Evolutionary conservation across 768 basidiomycete genomes (phyloP), one percentile per base, ranked within the genome.

Genomic region (Russula vinacea): DNA sequence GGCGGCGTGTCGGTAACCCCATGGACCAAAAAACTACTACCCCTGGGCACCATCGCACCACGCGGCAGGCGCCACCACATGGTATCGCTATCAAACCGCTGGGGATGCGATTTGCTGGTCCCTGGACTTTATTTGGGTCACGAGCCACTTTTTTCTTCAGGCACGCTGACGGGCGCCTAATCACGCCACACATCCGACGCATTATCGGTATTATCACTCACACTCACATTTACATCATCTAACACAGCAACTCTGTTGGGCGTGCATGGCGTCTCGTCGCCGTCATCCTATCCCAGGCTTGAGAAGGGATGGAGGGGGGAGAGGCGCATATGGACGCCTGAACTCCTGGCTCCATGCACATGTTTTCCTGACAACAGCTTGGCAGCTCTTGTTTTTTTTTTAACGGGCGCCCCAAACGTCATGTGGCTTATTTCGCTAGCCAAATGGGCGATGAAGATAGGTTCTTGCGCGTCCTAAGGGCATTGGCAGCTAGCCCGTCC

Each of bases 321-420:
- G n/a, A 19, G 1, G 24, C 13, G 35, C 5, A n/a, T 37, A 3
- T 14, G 42, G 44, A 13, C 39, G 26, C 19, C 10, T n/a, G 14
- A 22, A 22, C 14, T 16, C 49, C 29, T 2, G 29, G 5, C 29
- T 29, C 29, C 29, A 29, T 29, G n/a, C 10, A 35, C 6, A 10
- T 35, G 6, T 24, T 11, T 35, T 35, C 19, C 16, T 22, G 60
- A 44, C 22, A 35, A 24, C 33, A 26, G 5, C 7, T 29, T 32
- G n/a, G 7, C 11, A 55, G 10, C n/a, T 50, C 8, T 47, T 26
- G n/a, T 54, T 5, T 37, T 40, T 1, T 45, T 37, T 9, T 39
- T 29, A 33, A 0, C n/a, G 1, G 42, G 63, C 54, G n/a, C 63
- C 58, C 63, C 37, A 55, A 47, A 60, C 53, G 58, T 64, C 63